Percentiles rank a stretch among this genome's conserved stretches.
Conservation (phyloP, 2,329 filamentous ascomycete species). For the Diaporthe caulivora region DNA sequence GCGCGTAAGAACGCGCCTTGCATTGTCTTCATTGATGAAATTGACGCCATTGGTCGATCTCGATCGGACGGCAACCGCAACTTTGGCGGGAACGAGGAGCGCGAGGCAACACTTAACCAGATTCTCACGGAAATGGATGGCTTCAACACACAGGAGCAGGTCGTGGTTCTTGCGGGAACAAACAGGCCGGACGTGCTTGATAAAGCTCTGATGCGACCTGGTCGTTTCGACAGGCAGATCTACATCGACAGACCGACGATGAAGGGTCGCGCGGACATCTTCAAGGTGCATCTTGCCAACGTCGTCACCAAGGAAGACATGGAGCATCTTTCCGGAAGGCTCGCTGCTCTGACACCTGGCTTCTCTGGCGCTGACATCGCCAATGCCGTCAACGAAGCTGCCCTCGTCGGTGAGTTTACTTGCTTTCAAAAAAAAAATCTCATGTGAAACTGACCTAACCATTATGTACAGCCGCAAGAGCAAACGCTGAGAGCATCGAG, state of each 20-base stretch:
- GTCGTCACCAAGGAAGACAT: constrained; percentile 93
- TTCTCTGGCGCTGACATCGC: constrained; percentile 99
- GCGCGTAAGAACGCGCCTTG: constrained; percentile 96
- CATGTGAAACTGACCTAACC: not conserved
- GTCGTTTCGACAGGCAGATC: constrained; percentile 97
- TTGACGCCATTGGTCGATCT: constrained; percentile 95
- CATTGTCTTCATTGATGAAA: constrained; percentile 99
- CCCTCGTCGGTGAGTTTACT: constrained; percentile 82
- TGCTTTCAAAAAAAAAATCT: not conserved
- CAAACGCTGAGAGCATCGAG: constrained; percentile 81
- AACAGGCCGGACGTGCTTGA: constrained; percentile 96
- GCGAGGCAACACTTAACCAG: constrained; percentile 96
- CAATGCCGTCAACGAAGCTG: constrained; percentile 98
- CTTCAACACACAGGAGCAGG: constrained; percentile 96
- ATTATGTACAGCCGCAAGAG: constrained; percentile 77
- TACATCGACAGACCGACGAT: constrained; percentile 95
- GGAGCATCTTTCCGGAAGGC: constrained; percentile 86
- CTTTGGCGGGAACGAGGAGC: constrained; percentile 95
- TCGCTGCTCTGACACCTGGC: constrained; percentile 92
- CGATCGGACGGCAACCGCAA: constrained; percentile 79
- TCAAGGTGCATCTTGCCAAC: constrained; percentile 92
- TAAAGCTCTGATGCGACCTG: constrained; percentile 94
- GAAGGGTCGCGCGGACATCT: constrained; percentile 96
- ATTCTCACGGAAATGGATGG: constrained; percentile 99
- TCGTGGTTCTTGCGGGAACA: constrained; percentile 96